These are phyloP conservation scores for Trichoderma koningiopsis DNA, from an alignment of 2,329 filamentous ascomycete species.

Conservation along the genomic window DNA sequence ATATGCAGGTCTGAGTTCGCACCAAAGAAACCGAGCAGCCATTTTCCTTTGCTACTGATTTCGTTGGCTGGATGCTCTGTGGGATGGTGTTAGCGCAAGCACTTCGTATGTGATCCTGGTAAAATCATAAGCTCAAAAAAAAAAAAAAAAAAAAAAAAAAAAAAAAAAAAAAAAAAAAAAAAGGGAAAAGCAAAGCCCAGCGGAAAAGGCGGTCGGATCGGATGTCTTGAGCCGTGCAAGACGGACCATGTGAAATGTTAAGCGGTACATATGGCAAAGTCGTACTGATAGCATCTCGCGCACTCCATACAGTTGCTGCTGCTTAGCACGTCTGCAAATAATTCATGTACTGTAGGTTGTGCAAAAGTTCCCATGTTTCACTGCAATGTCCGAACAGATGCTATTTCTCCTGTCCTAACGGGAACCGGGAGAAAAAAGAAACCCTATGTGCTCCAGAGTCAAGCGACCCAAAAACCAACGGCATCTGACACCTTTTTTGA, in stretches of 20 bases:
- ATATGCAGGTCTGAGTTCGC: slow-evolving; percentile 14
- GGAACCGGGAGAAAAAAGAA: background rate
- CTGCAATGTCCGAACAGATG: background rate
- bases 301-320: background rate
- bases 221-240: background rate
- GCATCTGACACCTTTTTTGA: background rate
- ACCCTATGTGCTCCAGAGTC: background rate
- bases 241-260: background rate
- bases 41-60: background rate
- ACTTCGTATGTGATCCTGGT: background rate
- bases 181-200: background rate
- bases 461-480: background rate
- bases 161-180: no score
- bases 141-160: no score
- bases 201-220: slow-evolving; percentile 13
- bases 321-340: background rate
- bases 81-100: background rate
- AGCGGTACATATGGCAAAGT: background rate
- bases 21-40: background rate
- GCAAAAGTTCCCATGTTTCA: background rate
- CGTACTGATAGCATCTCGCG: background rate
- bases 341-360: background rate
- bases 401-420: background rate
- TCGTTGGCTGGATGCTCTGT: slow-evolving; percentile 9
- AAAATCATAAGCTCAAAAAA: background rate